Percentiles rank a stretch among this genome's conserved stretches.
phyloP scores from a whole-genome alignment of 257 asterid genomes.

The Nemophila menziesii region DNA sequence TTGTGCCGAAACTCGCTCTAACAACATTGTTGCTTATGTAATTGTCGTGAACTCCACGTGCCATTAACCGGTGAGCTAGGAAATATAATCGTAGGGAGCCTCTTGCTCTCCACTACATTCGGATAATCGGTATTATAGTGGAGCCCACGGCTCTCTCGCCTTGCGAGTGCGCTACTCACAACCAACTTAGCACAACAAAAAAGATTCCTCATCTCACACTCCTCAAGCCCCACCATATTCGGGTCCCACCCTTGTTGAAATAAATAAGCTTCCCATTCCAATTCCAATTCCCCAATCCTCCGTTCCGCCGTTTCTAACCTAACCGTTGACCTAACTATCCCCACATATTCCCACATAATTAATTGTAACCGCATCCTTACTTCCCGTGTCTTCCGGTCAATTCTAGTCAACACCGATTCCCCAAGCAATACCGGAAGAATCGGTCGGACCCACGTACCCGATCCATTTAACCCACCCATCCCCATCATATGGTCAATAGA shows the following conservation, averaged over 20 bases:
- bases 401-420: conserved; percentile 14
- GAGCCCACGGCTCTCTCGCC: conserved; percentile 94
- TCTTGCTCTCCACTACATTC: conserved; percentile 62
- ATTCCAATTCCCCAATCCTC: conserved; percentile 67
- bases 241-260: conserved; percentile 93
- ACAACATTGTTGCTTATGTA: conserved; percentile 45
- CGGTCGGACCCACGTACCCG: conserved; percentile 59
- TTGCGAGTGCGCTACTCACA: conserved; percentile 75
- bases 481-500: conserved; percentile 53
- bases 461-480: conserved; percentile 25
- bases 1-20: conserved; percentile 2
- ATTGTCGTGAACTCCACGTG: conserved; percentile 81
- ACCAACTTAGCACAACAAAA: conserved; percentile 92
- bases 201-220: conserved; percentile 88
- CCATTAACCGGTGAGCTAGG: conserved; percentile 48
- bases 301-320: conserved; percentile 65
- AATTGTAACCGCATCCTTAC: conserved; percentile 61
- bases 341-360: conserved; percentile 88
- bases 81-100: conserved; percentile 80
- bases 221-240: conserved; percentile 82
- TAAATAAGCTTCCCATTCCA: conserved; percentile 78
- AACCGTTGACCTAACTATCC: conserved; percentile 70
- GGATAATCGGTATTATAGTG: conserved; percentile 80
- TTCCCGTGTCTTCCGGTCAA: conserved; percentile 40
- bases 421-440: conserved; percentile 47